Base-by-base conservation (phyloP, 768 basidiomycete species). In the Suillus decipiens region DNA sequence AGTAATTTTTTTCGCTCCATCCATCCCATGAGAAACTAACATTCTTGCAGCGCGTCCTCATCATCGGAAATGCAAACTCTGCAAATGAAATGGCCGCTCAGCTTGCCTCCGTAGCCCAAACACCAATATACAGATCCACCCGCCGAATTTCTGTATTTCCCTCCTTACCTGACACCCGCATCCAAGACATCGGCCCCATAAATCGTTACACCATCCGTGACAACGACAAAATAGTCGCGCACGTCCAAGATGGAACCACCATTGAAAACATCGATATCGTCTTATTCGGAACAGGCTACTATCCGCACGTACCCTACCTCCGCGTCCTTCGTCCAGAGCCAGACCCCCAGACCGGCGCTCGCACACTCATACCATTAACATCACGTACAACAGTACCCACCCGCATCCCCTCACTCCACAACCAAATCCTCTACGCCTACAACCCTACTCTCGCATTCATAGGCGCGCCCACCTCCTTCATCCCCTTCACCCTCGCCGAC, bases 61-160 rank as follows among this genome's bases (percentile, higher is more conserved):
- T 85, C 11, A 69, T 85, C 4, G 84, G 81, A 12, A 84, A 84
- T 28, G 84, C 81, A 22, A 82, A 84, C 57, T 84, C 84, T 2
- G 76, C 78, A 41, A 85, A 85, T 65, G 84, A 85, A 56, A 81
- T 85, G 43, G 80, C 81, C 1, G 78, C 80, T 1, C 82, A 84
- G 41, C 73, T 84, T 0, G 76, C 75, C 0, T 61, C 75, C 0
- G 70, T 82, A 15, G 76, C 77, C 1, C 64, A 72, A 41, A 63
- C 71, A 1, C 83, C 84, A 5, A 75, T 84, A 0, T 81, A 80
- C 64, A 80, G 84, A 51, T 82, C 80, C 14, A 76, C 79, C 31
- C 81, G 84, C 2, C 77, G 80, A 0, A 72, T 76, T 12, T 76
- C 77, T 8, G 74, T 82, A 66, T 81, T 80, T 59, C 76, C 78